Evolutionary conservation across 108 stramenopile genomes (phyloP).

Genomic region (Asterionellopsis glacialis): DNA sequence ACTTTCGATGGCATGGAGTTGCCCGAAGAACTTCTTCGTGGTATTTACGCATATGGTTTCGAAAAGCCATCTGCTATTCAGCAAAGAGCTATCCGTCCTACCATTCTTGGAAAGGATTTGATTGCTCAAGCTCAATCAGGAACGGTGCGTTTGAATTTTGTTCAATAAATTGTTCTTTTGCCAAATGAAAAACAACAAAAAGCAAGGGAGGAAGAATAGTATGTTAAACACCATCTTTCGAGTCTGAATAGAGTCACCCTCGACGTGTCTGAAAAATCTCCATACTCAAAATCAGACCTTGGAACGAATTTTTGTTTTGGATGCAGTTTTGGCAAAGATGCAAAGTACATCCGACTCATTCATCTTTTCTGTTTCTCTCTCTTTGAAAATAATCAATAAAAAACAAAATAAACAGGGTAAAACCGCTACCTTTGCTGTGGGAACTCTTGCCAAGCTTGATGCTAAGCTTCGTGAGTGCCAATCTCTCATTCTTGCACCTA

Average conservation of each 20-base stretch:
- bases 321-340: background rate
- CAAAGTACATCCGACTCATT: background rate
- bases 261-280: constrained; percentile 77
- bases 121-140: constrained; percentile 99
- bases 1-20: constrained; percentile 97
- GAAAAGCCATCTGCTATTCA: constrained; percentile 99
- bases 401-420: constrained; percentile 67
- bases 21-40: constrained; percentile 95
- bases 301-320: background rate
- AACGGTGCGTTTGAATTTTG: constrained; percentile 67
- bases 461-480: constrained; percentile 89
- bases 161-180: background rate
- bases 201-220: constrained; percentile 67
- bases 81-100: constrained; percentile 98
- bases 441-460: constrained; percentile 95
- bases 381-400: background rate
- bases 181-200: background rate
- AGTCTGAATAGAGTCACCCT: constrained; percentile 96
- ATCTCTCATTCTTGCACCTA: constrained; percentile 96
- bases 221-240: constrained; percentile 96
- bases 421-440: constrained; percentile 98
- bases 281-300: constrained; percentile 88
- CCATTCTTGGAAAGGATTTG: constrained; percentile 93
- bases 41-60: constrained; percentile 98
- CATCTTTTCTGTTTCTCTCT: constrained; percentile 1